phyloP scores from a whole-genome alignment of 208 protist species.

The Wallacemonas sp. region DNA sequence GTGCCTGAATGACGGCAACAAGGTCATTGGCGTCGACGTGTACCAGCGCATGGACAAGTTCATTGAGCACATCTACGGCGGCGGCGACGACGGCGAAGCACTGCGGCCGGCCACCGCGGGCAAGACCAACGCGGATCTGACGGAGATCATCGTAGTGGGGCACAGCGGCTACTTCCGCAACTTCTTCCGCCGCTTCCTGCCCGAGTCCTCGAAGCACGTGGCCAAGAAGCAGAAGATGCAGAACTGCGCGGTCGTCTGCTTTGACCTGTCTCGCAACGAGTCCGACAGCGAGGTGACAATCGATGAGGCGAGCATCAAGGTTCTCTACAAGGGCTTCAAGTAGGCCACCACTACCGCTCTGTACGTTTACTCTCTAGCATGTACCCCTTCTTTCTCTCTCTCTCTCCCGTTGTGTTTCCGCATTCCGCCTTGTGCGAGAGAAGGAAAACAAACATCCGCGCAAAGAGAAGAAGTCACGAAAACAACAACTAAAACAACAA shows the following conservation, averaged over 20 bases:
- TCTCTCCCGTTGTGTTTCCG: neutral
- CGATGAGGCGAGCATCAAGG: constrained; percentile 70
- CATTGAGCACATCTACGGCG: constrained; percentile 69
- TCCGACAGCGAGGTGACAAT: constrained; percentile 64
- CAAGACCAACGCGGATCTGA: constrained; percentile 61
- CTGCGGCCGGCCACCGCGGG: constrained; percentile 27
- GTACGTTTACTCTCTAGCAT: no score
- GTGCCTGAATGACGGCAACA: constrained; percentile 78
- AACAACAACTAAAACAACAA: constrained; percentile 11
- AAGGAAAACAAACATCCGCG: neutral
- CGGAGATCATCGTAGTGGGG: constrained; percentile 90
- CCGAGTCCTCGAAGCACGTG: constrained; percentile 59
- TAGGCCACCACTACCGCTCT: constrained; percentile 13
- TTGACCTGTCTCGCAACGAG: constrained; percentile 73
- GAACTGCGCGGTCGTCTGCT: constrained; percentile 87
- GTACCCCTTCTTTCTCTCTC: constrained; percentile 13
- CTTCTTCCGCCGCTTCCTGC: constrained; percentile 91
- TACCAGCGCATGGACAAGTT: constrained; percentile 86
- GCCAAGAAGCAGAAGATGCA: constrained; percentile 84
- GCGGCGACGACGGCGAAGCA: constrained; percentile 23
- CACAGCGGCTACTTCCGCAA: constrained; percentile 90
- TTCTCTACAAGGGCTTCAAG: constrained; percentile 80
- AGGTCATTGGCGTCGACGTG: constrained; percentile 62
- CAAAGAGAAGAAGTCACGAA: neutral
- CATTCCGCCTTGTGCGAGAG: neutral